Conservation (phyloP, 2,329 filamentous ascomycete species). For the Fusarium begoniae region DNA sequence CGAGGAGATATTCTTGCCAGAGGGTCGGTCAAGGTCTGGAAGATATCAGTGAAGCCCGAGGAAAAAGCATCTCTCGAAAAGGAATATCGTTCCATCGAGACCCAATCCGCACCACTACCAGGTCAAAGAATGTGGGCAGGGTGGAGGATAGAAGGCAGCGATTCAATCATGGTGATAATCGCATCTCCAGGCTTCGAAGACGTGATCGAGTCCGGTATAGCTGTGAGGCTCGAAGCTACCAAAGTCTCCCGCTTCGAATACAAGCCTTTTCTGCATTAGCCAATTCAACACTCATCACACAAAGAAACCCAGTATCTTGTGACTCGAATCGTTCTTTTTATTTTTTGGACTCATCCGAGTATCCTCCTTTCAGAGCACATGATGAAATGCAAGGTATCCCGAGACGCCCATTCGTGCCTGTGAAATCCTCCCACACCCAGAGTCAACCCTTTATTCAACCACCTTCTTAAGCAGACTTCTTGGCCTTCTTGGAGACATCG, state of each 20-base stretch:
- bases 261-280: constrained; percentile 39
- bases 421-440: constrained; percentile 47
- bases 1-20: constrained; percentile 38
- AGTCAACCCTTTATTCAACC: constrained; percentile 40
- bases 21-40: constrained; percentile 49
- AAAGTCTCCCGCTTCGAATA: constrained; percentile 37
- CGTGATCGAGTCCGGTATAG: constrained; percentile 43
- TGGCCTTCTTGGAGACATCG: constrained; percentile 65
- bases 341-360: constrained; percentile 51
- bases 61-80: constrained; percentile 47
- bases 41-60: constrained; percentile 44
- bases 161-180: constrained; percentile 53
- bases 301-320: constrained; percentile 15
- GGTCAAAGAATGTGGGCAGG: constrained; percentile 50
- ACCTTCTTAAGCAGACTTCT: constrained; percentile 41
- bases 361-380: constrained; percentile 52
- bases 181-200: constrained; percentile 50
- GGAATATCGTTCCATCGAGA: constrained; percentile 48
- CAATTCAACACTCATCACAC: constrained; percentile 21
- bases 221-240: constrained; percentile 27
- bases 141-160: constrained; percentile 53
- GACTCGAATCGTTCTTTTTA: constrained; percentile 49
- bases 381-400: constrained; percentile 64
- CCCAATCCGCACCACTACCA: constrained; percentile 43
- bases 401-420: constrained; percentile 63